Evolutionary conservation across 2,329 filamentous ascomycete species (phyloP), one percentile per base, ranked within the genome.

Genomic region (Aureobasidium vineae): DNA sequence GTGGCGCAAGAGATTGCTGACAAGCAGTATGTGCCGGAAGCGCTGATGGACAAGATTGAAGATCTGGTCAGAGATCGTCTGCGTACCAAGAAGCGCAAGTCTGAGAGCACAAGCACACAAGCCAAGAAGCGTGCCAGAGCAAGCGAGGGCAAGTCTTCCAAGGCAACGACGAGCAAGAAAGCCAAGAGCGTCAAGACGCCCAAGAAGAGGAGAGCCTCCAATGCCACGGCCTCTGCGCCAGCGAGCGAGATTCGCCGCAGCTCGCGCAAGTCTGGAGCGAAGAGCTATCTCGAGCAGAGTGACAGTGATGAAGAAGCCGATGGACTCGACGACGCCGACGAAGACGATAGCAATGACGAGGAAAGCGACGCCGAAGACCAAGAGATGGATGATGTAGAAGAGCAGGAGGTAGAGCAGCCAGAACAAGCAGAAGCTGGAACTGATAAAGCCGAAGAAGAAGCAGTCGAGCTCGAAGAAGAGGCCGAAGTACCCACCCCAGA

Each of bases 1-100:
- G 85, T 87, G 57, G 93, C 93, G 0, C 90, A 95, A 73, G 86
- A 91, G 72, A 92, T 97, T 73, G 92, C 93, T 0, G 88, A 92
- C 76, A 96, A 90, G 81, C 88, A 90, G 67, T 97, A 90, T 75
- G 84, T 97, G 13, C 89, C 91, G 0, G 89, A 92, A 16, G 89
- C 88, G 28, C 77, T 82, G 5, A 60, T 91, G 21, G 89, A 91
- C 47, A 83, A 85, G 64, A 81, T 98, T 33, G 93, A 97, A 70
- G 86, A 88, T 23, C 77, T 92, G 53, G 91, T 97, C 67, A 87
- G 88, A 72, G 88, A 77, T 47, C 80, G 79, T 19, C 79, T 96
- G 76, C 92, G 89, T 81, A 81, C 80, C 36, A 86, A 82, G 78
- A 82, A 82, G 73, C 71, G 75, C 28, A 78, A 76, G 69, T 68